Evolutionary conservation across 2,329 filamentous ascomycete genomes (phyloP).

Genomic region (Penicillium sp.): DNA sequence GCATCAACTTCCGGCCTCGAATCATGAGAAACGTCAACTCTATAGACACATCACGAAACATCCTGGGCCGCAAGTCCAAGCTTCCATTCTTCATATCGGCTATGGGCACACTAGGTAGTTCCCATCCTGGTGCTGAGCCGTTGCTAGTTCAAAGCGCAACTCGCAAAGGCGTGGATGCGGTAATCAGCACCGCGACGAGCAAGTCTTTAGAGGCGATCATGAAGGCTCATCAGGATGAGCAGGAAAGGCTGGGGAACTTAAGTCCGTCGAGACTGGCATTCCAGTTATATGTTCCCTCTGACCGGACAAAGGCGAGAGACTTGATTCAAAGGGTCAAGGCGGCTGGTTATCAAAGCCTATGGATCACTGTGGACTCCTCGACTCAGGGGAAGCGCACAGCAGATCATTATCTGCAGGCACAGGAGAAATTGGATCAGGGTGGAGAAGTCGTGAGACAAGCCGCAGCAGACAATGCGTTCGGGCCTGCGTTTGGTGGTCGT

Average conservation of each 20-base stretch:
- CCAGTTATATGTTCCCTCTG: slow-evolving; percentile 16
- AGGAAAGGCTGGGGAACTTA: slow-evolving; percentile 6
- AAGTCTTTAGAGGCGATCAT: slow-evolving; percentile 19
- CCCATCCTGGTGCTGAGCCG: slow-evolving; percentile 15
- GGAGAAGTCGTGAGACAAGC: slow-evolving; percentile 2
- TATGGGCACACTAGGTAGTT: slow-evolving; percentile 17
- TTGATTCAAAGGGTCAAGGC: slow-evolving; percentile 17
- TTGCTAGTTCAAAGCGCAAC: slow-evolving; percentile 14
- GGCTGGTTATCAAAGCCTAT: slow-evolving; percentile 19
- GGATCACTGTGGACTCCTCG: slow-evolving; percentile 19
- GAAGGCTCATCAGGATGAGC: slow-evolving; percentile 16
- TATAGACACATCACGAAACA: slow-evolving; percentile 12
- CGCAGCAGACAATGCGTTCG: slow-evolving; percentile 11
- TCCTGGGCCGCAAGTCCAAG: slow-evolving; percentile 11
- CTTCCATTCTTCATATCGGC: slow-evolving; percentile 18
- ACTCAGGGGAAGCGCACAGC: slow-evolving; percentile 18
- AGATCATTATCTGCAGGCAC: slow-evolving; percentile 18
- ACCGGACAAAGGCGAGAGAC: slow-evolving; percentile 11
- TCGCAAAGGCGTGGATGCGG: slow-evolving; percentile 16
- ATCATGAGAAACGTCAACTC: slow-evolving; percentile 18
- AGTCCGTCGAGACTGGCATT: slow-evolving; percentile 17
- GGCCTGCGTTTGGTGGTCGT: slow-evolving; percentile 16
- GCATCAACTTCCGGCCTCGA: slow-evolving; percentile 19
- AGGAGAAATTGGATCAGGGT: slow-evolving; percentile 12
- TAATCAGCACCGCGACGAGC: slow-evolving; percentile 18